Base-by-base conservation (phyloP, 2,329 filamentous ascomycete species). In the Cercospora sesami region DNA sequence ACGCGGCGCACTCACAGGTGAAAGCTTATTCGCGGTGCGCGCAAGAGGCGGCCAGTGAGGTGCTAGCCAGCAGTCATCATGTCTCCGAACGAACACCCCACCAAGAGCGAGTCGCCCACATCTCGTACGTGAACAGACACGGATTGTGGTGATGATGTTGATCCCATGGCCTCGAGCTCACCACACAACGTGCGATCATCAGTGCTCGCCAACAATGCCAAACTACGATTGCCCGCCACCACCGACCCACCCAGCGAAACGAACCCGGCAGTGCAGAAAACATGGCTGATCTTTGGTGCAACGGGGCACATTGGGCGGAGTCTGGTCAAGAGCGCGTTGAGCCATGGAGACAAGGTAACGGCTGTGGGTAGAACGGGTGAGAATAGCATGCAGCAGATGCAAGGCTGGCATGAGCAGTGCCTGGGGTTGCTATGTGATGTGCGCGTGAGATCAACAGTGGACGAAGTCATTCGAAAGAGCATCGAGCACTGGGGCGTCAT, bases 221-320 rank as follows among this genome's bases (percentile, higher is more conserved):
- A 65, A 62, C 67, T 75, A 9, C 82, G 89, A 73, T 86, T 98
- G 3, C 94, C 94, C 0, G 83, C 90, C 36, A 96, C 92, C 73
- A 97, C 93, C 78, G 92, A 96, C 74, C 94, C 94, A 28, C 93
- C 94, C 0, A 86, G 88, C 18, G 86, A 89, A 10, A 85, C 86
- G 58, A 89, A 90, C 66, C 89, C 90, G 10, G 84, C 87, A 2
- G 90, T 89, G 78, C 91, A 90, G 78, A 87, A 93, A 70, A 90
- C 94, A 81, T 98, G 94, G 94, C 88, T 98, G 77, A 92, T 98
- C 64, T 99, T 97, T 80, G 95, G 95, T 60, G 94, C 93, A 60
- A 97, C 94, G n/a, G 95, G 95, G 65, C 95, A 99, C 76, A 96
- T 98, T 85, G 95, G 95, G 68, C 90, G 93, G 63, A 96, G 92